These are phyloP conservation scores for Avicennia marina DNA, from an alignment of 257 asterid genomes.

Conservation along the genomic window DNA sequence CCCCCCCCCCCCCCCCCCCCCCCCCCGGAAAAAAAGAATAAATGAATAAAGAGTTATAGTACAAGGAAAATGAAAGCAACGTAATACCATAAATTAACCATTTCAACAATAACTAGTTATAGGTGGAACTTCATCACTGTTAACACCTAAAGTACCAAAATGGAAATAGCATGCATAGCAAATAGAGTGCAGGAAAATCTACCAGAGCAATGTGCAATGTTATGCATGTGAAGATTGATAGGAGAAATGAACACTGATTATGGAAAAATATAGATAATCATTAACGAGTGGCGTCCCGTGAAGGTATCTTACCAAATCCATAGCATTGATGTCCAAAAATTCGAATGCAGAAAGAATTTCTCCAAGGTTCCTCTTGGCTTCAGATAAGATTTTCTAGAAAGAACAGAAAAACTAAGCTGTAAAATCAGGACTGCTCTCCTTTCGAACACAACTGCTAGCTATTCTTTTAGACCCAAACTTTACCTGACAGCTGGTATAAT, in stretches of 20 bases:
- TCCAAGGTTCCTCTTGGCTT: constrained; percentile 90
- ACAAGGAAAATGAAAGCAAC: too few species aligned
- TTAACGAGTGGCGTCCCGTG: neutral
- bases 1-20: neutral
- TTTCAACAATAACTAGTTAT: too few species aligned
- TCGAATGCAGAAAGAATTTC: constrained; percentile 98
- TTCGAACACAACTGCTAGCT: too few species aligned
- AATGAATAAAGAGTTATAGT: too few species aligned
- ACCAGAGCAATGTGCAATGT: too few species aligned
- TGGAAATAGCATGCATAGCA: too few species aligned
- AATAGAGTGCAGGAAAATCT: too few species aligned
- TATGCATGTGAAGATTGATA: neutral
- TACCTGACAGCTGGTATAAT: constrained; percentile 95
- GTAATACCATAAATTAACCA: too few species aligned
- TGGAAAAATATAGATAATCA: constrained; percentile 6
- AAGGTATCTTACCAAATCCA: constrained; percentile 72
- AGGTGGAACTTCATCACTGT: too few species aligned
- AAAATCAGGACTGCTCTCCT: too few species aligned
- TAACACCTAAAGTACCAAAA: too few species aligned
- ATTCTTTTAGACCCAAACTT: constrained; percentile 13
- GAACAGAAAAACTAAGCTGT: constrained; percentile 22
- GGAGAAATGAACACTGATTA: neutral
- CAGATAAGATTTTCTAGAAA: constrained; percentile 64
- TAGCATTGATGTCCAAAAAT: constrained; percentile 74
- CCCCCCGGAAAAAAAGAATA: too few species aligned